Conservation (phyloP, 805 yeast genomes). For the Hanseniaspora jakobsenii region DNA sequence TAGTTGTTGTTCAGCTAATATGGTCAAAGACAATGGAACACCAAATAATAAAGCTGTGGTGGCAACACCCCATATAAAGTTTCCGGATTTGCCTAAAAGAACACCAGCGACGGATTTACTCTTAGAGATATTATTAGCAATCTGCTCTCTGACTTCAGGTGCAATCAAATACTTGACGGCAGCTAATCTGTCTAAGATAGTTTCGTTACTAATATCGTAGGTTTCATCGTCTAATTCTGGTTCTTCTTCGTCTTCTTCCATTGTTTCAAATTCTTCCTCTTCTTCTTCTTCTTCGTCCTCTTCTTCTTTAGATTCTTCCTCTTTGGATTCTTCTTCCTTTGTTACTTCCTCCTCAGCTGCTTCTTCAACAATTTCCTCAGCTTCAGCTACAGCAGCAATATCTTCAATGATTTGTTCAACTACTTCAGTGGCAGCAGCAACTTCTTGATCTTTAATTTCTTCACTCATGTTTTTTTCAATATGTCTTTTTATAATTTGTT, state of each 20-base stretch:
- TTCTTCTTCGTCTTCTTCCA: constrained; percentile 38
- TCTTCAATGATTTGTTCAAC: constrained; percentile 47
- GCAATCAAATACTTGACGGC: constrained; percentile 89
- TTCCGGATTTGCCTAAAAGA: constrained; percentile 49
- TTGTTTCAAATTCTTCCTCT: constrained; percentile 33
- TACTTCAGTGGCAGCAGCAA: constrained; percentile 52
- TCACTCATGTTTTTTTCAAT: constrained; percentile 24
- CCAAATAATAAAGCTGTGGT: constrained; percentile 78
- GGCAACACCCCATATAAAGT: constrained; percentile 71
- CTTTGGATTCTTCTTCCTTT: constrained; percentile 21
- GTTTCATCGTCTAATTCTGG: constrained; percentile 39
- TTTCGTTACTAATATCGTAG: constrained; percentile 78
- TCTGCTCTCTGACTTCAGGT: constrained; percentile 61
- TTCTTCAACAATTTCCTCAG: constrained; percentile 59
- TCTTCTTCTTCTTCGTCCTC: constrained; percentile 30
- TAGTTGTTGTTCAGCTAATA: constrained; percentile 85
- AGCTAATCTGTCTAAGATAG: constrained; percentile 70
- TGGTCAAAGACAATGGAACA: constrained; percentile 82
- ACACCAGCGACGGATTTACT: background rate
- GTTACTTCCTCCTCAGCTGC: constrained; percentile 46
- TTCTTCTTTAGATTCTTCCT: constrained; percentile 27
- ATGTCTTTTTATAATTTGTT: constrained; percentile 10
- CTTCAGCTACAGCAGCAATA: constrained; percentile 48
- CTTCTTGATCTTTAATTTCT: constrained; percentile 45
- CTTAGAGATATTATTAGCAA: constrained; percentile 31